Evolutionary conservation across 805 yeast genomes (phyloP), one percentile per base, ranked within the genome.

Genomic region (Candida takata): DNA sequence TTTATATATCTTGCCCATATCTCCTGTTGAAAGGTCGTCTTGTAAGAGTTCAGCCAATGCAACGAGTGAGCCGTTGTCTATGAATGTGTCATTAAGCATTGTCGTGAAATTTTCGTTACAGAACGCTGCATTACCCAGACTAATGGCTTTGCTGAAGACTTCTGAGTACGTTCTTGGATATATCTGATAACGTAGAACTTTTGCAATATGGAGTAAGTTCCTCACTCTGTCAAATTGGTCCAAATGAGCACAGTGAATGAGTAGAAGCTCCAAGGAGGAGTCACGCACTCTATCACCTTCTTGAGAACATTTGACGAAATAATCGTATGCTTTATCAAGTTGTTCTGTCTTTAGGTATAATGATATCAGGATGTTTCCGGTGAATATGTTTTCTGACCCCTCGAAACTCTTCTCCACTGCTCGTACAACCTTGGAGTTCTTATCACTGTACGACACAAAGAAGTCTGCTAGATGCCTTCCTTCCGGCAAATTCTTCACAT

Each of bases 11-110:
- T 24, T 29, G n/a, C 36, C 28, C 31, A 49, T 34, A 18, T 47
- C 45, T 11, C 40, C 31, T 3, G 35, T 5, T 14, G 31, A 21
- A 2, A 44, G 35, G 6, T 27, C 29, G 7, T 33, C 24, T 0
- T 27, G 14, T 4, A 48, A 13, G 2, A 45, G 14, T 23, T 38
- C 45, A 18, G 45, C 41, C 5, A 52, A 32, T 1, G 33, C 29
- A 2, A 40, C 40, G 5, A 49, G 27, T 3, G 49, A 19, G 3
- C 45, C 49, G 21, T 44, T 47, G 9, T 38, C 41, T 8, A 50
- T 27, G 13, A 38, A 45, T 6, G 40, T 32, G 4, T 29, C 35
- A 1, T 34, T n/a, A 5, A 44, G 6, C 3, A 48, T 34, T 6
- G 16, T 19, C 7, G 26, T 32, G 20, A 44, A 40, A 13, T 40